A percentile compares a stretch with the other conserved stretches of the same genome.
phyloP scores from a whole-genome alignment of 148 eudicot genomes.

The Tetragonia tetragonoides region DNA sequence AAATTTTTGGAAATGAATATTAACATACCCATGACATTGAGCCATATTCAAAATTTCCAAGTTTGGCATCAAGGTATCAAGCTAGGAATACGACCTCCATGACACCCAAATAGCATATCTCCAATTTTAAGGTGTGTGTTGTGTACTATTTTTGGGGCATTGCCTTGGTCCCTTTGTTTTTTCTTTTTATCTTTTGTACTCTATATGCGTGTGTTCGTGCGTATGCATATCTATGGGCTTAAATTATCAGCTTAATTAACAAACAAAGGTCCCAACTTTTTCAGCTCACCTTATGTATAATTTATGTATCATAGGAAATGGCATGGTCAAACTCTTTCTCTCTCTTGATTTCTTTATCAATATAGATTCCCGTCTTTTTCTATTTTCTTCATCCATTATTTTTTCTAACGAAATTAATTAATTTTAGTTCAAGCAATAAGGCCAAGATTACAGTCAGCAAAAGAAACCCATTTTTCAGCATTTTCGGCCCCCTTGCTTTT shows the following conservation, averaged over 20 bases:
- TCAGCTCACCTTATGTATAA: neutral
- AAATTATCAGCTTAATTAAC: neutral
- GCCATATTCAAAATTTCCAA: neutral
- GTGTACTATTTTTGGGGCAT: too few relatives aligned
- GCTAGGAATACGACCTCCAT: neutral
- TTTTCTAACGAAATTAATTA: neutral
- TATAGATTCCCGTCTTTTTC: conserved; percentile 26
- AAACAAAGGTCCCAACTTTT: neutral
- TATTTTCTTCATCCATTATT: neutral
- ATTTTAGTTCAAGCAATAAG: neutral
- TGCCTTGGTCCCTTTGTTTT: neutral
- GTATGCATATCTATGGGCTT: neutral
- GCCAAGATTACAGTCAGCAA: conserved; percentile 19
- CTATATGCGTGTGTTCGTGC: neutral
- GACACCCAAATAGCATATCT: neutral
- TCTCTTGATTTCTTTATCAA: conserved; percentile 8
- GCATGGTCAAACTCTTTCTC: conserved; percentile 20
- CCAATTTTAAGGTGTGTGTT: too few relatives aligned
- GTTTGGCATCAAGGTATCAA: conserved; percentile 5
- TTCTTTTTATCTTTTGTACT: too few relatives aligned
- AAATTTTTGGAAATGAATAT: too few relatives aligned
- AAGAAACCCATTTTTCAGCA: conserved; percentile 21
- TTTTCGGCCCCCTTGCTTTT: conserved; percentile 11
- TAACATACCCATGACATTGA: neutral
- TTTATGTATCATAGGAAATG: conserved; percentile 5